Base-by-base conservation (phyloP, 768 basidiomycete species). In the Lactarius hatsudake region DNA sequence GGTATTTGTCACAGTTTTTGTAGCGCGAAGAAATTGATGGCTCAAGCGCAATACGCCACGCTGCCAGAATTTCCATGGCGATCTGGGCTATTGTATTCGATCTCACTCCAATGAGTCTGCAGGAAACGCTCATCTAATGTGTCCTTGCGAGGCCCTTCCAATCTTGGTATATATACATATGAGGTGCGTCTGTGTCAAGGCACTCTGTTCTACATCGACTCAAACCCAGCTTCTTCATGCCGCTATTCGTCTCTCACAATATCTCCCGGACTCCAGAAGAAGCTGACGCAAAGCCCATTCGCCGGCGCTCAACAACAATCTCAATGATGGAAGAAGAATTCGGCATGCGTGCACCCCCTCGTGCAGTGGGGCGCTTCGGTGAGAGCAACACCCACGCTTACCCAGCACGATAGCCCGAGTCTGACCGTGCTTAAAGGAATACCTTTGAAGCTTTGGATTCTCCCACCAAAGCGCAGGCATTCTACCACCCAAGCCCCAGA, bases 271-370 rank as follows among this genome's bases (percentile, higher is more conserved):
- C 51, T 5, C 17, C 56, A 30, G 45, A 51, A 17, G 43, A 9
- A 17, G 30, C 12, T 10, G 48, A 59, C 5, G 51, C 5, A 20
- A 2, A 9, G n/a, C 62, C 57, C 26, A 10, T 15, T 32, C 61
- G 61, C 40, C 48, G 66, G 32, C 28, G 28, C 34, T 67, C 66
- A 32, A 67, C 66, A 55, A 63, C 57, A 3, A 63, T 67, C 32
- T 63, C 62, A 13, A 36, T 53, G 57, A 59, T 67, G 66, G 66
- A 67, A 51, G 40, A 59, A 43, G 66, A 67, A 30, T 43, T 67
- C 38, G 66, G 66, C 51, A 59, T 63, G 23, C 6, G 62, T 5
- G 30, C 53, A 36, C 62, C 48, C 10, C 57, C 51, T 10, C 58
- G 23, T 17, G 12, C 45, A 17, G 15, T 9, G 28, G 43, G 30